A percentile compares a stretch with the other conserved stretches of the same genome.
These are phyloP conservation scores for Penicillium goetzii DNA, from an alignment of 495 filamentous ascomycete species.

Conservation along the genomic window DNA sequence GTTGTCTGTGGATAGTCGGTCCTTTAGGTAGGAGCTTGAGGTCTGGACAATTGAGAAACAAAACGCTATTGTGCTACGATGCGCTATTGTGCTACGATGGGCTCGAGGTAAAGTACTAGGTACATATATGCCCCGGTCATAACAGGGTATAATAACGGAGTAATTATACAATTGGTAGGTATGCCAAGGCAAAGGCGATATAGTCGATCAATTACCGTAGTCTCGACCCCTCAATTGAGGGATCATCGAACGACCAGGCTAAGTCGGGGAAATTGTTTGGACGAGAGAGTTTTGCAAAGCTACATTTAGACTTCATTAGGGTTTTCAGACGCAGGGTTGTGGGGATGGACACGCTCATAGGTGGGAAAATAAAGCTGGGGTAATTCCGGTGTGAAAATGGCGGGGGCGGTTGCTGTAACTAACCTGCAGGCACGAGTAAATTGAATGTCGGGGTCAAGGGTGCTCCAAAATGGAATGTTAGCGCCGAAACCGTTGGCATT, in stretches of 20 bases:
- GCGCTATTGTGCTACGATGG: background rate
- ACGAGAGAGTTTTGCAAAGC: background rate
- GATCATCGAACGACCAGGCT: background rate
- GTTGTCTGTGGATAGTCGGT: background rate
- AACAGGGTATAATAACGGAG: background rate
- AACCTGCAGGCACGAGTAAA: background rate
- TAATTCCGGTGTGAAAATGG: slow-evolving; percentile 8
- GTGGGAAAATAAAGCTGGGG: slow-evolving; percentile 21
- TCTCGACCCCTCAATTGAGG: background rate
- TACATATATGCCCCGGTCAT: background rate
- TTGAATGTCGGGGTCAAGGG: background rate
- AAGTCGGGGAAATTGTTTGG: background rate
- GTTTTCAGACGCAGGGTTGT: background rate
- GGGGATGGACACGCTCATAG: slow-evolving; percentile 17
- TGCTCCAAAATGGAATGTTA: background rate
- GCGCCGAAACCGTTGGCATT: background rate
- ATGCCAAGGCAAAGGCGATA: background rate
- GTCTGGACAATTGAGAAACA: background rate
- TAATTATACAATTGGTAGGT: background rate
- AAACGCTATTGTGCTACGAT: background rate
- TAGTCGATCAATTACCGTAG: background rate
- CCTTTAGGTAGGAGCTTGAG: background rate
- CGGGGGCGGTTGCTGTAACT: background rate
- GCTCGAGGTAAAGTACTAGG: background rate
- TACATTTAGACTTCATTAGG: background rate